Percentiles rank a stretch among this genome's conserved stretches.
phyloP scores from a whole-genome alignment of 1,284 basidiomycete species.

The Sanghuangporus sanghuang region DNA sequence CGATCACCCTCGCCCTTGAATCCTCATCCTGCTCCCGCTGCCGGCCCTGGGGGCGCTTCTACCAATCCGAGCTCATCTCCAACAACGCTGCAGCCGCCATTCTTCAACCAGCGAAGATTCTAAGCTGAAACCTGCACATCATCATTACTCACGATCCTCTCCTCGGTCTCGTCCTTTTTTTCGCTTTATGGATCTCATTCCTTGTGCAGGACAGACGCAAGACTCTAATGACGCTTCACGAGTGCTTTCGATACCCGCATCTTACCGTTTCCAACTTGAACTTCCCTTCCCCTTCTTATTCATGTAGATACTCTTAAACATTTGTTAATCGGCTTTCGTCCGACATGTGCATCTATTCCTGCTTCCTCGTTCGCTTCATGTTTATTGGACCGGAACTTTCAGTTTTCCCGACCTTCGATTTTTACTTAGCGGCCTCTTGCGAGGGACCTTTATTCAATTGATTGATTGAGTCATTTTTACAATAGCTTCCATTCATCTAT shows the following conservation, averaged over 20 bases:
- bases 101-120: neutral
- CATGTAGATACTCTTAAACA: neutral
- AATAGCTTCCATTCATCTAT: neutral
- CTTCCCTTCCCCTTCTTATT: neutral
- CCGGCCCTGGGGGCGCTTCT: neutral
- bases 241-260: neutral
- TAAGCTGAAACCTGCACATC: neutral
- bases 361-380: neutral
- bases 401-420: neutral
- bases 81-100: neutral
- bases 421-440: neutral
- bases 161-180: neutral
- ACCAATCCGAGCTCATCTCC: neutral
- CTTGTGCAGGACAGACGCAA: neutral
- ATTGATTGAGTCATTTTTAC: neutral
- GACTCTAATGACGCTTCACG: neutral
- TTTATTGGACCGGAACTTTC: no score
- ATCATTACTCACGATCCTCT: neutral
- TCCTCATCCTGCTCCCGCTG: neutral
- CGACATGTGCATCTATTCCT: neutral
- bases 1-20: conserved; percentile 9
- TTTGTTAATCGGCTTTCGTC: neutral
- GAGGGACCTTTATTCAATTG: neutral
- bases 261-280: neutral
- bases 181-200: neutral